Evolutionary conservation across 805 yeast genomes (phyloP), one percentile per base, ranked within the genome.

Genomic region (Gaillardinia entomophila): DNA sequence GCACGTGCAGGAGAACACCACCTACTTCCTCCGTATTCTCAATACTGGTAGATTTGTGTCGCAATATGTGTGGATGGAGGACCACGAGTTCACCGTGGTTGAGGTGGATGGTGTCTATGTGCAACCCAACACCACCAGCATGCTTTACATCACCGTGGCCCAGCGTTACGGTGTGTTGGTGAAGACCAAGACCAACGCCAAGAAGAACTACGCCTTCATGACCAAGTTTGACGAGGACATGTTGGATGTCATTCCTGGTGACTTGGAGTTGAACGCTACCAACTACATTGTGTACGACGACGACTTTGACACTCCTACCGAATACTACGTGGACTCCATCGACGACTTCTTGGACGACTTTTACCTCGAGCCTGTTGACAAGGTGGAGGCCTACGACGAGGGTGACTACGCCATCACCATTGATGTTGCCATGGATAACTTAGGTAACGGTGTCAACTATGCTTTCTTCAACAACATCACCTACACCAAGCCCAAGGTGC

Each of bases 391-490:
- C 19, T 68, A 61, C 24, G 83, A 73, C 27, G 85, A 82, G 16
- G 78, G 89, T 11, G 95, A 86, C 54, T 68, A 72, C 44, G 67
- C 68, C 35, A 70, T 88, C 48, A 69, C 75, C n/a, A 66, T 92
- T 32, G 78, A 77, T 46, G 89, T 92, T 36, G 55, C 60, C 17
- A 88, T 92, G 97, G 80, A 82, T 57, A 85, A 86, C 68, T 70
- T 92, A 60, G 73, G 71, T 30, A 68, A 87, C 58, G 98, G 98
- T 67, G 70, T 81, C 41, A 88, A 88, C 67, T 92, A 92, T 55
- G 97, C 97, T n/a, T 83, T 90, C 66, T 87, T 90, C 81, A 89
- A 90, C 71, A 82, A 86, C 55, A 68, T 84, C 51, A 74, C 95
- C 16, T 92, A 75, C 61, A 66, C 74, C 23, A 56, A 74, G 24